A percentile compares a stretch with the other conserved stretches of the same genome.
Evolutionary conservation across 2,329 filamentous ascomycete species (phyloP).

Genomic region (Botrytis galanthina): DNA sequence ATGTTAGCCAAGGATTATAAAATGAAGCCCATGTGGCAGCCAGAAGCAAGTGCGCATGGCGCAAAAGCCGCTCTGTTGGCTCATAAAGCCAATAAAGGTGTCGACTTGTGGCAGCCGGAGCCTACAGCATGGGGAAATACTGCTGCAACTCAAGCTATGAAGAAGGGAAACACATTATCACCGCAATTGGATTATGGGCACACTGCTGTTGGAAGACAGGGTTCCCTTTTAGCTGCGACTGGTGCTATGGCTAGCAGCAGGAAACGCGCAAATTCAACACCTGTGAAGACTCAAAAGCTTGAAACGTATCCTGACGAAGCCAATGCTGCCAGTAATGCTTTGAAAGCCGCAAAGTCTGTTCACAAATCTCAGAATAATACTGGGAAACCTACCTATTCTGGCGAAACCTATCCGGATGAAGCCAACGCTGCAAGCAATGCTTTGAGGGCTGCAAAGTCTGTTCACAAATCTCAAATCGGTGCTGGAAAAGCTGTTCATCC

Average conservation of each 20-base stretch:
- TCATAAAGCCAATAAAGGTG: conserved; percentile 50
- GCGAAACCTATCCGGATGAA: conserved; percentile 56
- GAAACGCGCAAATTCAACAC: conserved; percentile 61
- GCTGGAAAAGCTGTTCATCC: conserved; percentile 48
- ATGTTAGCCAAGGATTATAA: conserved; percentile 59
- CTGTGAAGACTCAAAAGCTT: conserved; percentile 40
- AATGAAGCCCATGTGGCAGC: conserved; percentile 55
- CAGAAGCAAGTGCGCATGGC: conserved; percentile 61
- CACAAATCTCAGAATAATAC: conserved; percentile 28
- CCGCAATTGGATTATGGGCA: conserved; percentile 47
- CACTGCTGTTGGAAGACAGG: conserved; percentile 53
- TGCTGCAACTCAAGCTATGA: conserved; percentile 67
- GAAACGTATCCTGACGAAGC: conserved; percentile 54
- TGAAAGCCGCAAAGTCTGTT: conserved; percentile 70
- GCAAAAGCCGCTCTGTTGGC: conserved; percentile 74
- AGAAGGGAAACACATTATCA: conserved; percentile 41
- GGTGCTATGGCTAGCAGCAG: conserved; percentile 65
- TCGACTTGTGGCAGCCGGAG: conserved; percentile 51
- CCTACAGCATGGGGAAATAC: conserved; percentile 55
- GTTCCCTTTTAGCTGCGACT: conserved; percentile 72
- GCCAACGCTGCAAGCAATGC: conserved; percentile 64
- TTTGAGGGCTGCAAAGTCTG: conserved; percentile 68
- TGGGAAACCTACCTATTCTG: conserved; percentile 49
- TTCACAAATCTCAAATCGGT: conserved; percentile 37
- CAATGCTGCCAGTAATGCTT: conserved; percentile 63